A percentile compares a stretch with the other conserved stretches of the same genome.
phyloP scores from a whole-genome alignment of 768 basidiomycete species.

The Kwoniella heveanensis region DNA sequence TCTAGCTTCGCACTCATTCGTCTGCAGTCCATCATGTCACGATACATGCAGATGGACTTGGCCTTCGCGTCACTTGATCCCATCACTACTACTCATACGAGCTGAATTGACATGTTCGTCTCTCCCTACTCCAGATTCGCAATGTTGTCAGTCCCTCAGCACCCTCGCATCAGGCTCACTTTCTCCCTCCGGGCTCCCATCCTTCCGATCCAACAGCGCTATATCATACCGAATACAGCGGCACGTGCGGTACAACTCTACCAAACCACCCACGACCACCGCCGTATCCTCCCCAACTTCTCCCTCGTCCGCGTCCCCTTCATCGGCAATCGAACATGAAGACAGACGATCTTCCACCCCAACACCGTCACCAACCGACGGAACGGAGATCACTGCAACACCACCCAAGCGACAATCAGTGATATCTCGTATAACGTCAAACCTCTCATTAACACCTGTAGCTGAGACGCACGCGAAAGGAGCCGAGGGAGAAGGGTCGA shows the following conservation, averaged over 20 bases:
- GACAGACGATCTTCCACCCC: neutral
- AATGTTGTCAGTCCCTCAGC: no score
- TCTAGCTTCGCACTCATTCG: neutral
- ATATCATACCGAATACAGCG: neutral
- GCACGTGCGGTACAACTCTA: neutral
- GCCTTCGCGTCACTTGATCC: no score
- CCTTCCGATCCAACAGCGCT: neutral
- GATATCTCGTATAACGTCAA: constrained; percentile 21
- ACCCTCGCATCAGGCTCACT: no score
- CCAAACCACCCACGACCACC: neutral
- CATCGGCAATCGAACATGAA: neutral
- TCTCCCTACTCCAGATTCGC: no score
- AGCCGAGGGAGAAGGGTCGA: constrained; percentile 12
- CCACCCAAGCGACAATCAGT: constrained; percentile 2
- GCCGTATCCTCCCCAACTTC: neutral
- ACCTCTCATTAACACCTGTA: constrained; percentile 21
- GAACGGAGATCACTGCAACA: no score
- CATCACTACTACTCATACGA: no score
- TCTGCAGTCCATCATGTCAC: no score
- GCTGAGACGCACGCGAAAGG: constrained; percentile 14
- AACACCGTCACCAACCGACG: neutral
- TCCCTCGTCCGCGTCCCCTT: neutral
- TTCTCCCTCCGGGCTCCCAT: no score
- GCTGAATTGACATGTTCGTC: no score
- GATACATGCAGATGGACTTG: no score